A percentile compares a stretch with the other conserved stretches of the same genome.
These are phyloP conservation scores for Microthlaspi erraticum DNA, from an alignment of 345 rosid species.

Conservation along the genomic window DNA sequence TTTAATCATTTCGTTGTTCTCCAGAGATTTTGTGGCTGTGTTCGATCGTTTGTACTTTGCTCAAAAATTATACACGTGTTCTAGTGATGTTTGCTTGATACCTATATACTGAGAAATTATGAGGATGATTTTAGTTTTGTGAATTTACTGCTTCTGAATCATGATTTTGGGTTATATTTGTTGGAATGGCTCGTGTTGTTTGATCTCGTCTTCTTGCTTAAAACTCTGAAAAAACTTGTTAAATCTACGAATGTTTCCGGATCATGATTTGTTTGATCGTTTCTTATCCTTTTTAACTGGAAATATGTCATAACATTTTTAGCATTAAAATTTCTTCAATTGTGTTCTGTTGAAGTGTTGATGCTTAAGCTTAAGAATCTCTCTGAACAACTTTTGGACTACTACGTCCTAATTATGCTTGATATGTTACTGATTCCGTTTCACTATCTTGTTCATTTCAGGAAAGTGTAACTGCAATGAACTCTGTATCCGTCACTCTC, in stretches of 20 bases:
- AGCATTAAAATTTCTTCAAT: too few relatives aligned
- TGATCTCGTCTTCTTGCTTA: slow-evolving; percentile 9
- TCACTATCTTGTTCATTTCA: slow-evolving; percentile 45
- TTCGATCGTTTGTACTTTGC: slow-evolving; percentile 18
- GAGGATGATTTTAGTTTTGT: slow-evolving; percentile 4
- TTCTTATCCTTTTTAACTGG: slow-evolving; percentile 3
- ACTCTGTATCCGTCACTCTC: slow-evolving; percentile 55
- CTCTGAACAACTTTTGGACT: slow-evolving; percentile 9
- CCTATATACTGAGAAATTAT: background rate
- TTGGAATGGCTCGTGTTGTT: background rate
- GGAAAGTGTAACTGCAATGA: slow-evolving; percentile 44
- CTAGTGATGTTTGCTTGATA: slow-evolving; percentile 13
- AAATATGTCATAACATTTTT: too few relatives aligned
- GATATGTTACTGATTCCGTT: slow-evolving; percentile 27
- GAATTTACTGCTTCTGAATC: slow-evolving; percentile 14
- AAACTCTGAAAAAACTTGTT: background rate
- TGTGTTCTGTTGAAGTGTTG: slow-evolving; percentile 11
- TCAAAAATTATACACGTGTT: background rate
- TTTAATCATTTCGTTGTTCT: slow-evolving; percentile 10
- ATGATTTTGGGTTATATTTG: slow-evolving; percentile 1
- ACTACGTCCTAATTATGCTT: slow-evolving; percentile 12
- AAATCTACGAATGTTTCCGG: background rate
- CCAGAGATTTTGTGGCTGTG: background rate
- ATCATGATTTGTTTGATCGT: slow-evolving; percentile 18
- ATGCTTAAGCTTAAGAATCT: slow-evolving; percentile 12